Evolutionary conservation across 257 asterid species (phyloP).

Genomic region (Solanum chilense): DNA sequence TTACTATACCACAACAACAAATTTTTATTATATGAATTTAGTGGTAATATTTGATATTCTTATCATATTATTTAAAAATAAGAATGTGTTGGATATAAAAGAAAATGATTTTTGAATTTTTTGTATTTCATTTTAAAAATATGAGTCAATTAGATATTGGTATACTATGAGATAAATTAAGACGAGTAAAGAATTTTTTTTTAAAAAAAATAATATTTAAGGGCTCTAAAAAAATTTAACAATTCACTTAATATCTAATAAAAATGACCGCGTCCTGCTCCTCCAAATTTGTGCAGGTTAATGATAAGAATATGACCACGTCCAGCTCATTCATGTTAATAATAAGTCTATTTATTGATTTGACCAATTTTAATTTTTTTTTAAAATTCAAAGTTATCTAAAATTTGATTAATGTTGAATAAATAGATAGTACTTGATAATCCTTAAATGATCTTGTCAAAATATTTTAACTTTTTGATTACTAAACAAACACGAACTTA

Average conservation of each 20-base stretch:
- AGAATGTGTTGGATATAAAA: neutral
- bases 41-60: neutral
- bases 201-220: too few species aligned
- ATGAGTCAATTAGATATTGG: neutral
- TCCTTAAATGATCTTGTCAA: neutral
- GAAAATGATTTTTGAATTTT: too few species aligned
- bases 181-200: neutral
- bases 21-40: neutral
- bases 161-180: neutral
- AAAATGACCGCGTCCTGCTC: neutral
- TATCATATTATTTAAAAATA: neutral
- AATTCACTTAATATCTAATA: neutral
- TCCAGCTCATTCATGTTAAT: neutral
- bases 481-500: neutral
- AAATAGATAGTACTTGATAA: neutral
- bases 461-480: neutral
- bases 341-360: neutral
- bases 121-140: neutral
- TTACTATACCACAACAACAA: neutral
- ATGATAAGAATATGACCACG: neutral
- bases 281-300: neutral
- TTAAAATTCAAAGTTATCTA: neutral
- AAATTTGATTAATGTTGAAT: neutral
- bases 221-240: neutral
- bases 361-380: neutral